A percentile compares a stretch with the other conserved stretches of the same genome.
Evolutionary conservation across 169 alveolate genomes (phyloP).

Genomic region (Eimeria tenella): DNA sequence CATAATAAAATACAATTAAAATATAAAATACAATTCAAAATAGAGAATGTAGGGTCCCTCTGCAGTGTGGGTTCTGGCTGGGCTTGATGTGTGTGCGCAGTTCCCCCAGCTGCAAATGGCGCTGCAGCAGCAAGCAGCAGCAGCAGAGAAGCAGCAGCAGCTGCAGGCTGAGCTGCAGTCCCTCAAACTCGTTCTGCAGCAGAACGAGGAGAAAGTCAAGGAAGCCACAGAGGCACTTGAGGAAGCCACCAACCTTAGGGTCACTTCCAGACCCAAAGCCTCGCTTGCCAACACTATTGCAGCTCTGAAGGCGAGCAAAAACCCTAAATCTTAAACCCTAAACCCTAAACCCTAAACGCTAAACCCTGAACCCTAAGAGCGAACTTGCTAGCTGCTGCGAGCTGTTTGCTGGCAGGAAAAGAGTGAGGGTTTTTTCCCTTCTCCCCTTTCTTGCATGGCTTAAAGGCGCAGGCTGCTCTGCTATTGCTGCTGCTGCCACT

Average conservation of each 20-base stretch:
- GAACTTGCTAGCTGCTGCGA: neutral
- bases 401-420: neutral
- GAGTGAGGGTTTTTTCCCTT: neutral
- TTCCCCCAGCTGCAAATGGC: neutral
- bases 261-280: neutral
- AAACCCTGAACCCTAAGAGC: neutral
- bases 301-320: constrained; percentile 27
- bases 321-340: neutral
- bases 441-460: neutral
- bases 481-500: neutral
- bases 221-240: constrained; percentile 33
- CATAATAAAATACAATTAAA: neutral
- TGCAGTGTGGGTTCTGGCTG: neutral
- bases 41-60: neutral
- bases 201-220: constrained; percentile 27
- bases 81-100: neutral
- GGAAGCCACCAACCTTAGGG: constrained; percentile 33
- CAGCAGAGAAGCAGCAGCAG: constrained; percentile 39
- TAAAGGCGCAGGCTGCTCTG: neutral
- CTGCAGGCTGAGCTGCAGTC: constrained; percentile 27
- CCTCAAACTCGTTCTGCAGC: neutral
- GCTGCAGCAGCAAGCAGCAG: neutral
- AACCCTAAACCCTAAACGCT: neutral
- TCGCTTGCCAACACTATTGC: neutral
- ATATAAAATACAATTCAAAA: neutral